Evolutionary conservation across 495 filamentous ascomycete genomes (phyloP).

Genomic region (Tetracladium marchalianum): DNA sequence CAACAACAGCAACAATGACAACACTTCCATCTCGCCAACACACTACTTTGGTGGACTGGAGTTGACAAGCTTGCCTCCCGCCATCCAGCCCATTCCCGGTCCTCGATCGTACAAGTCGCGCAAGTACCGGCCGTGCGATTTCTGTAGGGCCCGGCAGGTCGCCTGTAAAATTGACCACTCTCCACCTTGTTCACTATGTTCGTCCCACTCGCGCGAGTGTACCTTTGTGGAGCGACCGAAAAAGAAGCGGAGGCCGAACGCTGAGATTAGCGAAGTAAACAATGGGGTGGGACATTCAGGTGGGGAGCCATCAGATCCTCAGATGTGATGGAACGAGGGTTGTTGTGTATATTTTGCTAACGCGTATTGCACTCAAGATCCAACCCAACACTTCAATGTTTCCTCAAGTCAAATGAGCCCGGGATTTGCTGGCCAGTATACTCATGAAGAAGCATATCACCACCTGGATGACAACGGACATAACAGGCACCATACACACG

Average conservation of each 20-base stretch:
- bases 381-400: slow-evolving; percentile 14
- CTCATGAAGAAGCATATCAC: neutral
- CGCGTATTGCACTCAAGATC: neutral
- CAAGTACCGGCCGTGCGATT: slow-evolving; percentile 21
- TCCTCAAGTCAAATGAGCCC: slow-evolving; percentile 14
- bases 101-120: slow-evolving; percentile 18
- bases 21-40: slow-evolving; percentile 17
- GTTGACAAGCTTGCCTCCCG: slow-evolving; percentile 5
- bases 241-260: slow-evolving; percentile 19
- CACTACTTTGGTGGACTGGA: slow-evolving; percentile 17
- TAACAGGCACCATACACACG: no score
- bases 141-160: slow-evolving; percentile 17
- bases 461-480: no score
- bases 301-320: slow-evolving; percentile 2
- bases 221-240: slow-evolving; percentile 26
- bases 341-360: neutral
- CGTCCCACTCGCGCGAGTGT: slow-evolving; percentile 23
- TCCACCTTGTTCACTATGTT: slow-evolving; percentile 24
- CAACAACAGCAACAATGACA: no score
- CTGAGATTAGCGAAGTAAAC: neutral
- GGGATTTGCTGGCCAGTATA: slow-evolving; percentile 16
- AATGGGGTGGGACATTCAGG: slow-evolving; percentile 14
- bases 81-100: slow-evolving; percentile 6
- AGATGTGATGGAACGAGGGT: neutral
- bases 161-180: slow-evolving; percentile 19